These are phyloP conservation scores for Fusarium sp. DNA, from an alignment of 2,329 filamentous ascomycete species.

Conservation along the genomic window DNA sequence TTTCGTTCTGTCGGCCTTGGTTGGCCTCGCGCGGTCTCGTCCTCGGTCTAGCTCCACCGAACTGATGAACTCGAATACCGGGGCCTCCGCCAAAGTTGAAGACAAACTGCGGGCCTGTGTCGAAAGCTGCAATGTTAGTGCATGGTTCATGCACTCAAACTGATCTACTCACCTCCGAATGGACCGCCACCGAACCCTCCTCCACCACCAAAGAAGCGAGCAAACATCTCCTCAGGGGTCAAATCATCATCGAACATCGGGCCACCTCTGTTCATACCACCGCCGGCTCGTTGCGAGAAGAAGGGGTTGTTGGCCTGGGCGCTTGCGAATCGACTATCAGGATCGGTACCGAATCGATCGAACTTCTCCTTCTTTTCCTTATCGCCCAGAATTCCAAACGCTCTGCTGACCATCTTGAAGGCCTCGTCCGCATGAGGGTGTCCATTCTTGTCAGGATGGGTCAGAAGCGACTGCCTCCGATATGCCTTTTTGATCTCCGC, in stretches of 20 bases:
- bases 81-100: constrained; percentile 95
- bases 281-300: constrained; percentile 62
- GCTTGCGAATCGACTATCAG: constrained; percentile 84
- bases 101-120: constrained; percentile 86
- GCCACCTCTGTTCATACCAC: constrained; percentile 60
- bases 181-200: constrained; percentile 71
- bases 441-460: constrained; percentile 98
- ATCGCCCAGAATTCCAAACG: constrained; percentile 93
- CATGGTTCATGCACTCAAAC: neutral
- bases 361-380: constrained; percentile 87
- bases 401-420: constrained; percentile 96
- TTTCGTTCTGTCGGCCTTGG: constrained; percentile 55
- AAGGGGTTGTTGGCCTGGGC: constrained; percentile 72
- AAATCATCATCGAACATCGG: constrained; percentile 90
- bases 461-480: constrained; percentile 90
- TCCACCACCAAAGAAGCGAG: constrained; percentile 92
- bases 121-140: constrained; percentile 64
- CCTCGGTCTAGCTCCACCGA: constrained; percentile 82
- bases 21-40: constrained; percentile 77
- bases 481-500: constrained; percentile 97
- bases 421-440: constrained; percentile 96
- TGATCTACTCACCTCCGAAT: constrained; percentile 53
- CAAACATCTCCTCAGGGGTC: constrained; percentile 95
- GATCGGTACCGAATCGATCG: constrained; percentile 91
- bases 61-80: constrained; percentile 93